Evolutionary conservation across 805 yeast species (phyloP).

Genomic region (Myxozyma mucilagina): DNA sequence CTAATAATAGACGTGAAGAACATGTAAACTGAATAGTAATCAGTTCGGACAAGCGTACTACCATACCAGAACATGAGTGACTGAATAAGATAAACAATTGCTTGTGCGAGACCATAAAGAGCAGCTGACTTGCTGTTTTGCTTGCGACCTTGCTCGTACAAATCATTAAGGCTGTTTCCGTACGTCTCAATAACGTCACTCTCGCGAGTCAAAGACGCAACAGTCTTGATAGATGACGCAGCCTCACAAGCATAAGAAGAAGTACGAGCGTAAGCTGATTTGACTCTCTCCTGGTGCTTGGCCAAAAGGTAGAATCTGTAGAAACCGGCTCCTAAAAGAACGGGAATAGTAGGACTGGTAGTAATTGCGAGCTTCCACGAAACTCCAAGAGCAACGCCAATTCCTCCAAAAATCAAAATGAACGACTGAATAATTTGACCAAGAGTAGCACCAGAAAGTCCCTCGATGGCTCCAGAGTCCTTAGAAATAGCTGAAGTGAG

Average conservation of each 20-base stretch:
- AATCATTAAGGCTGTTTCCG: slow-evolving; percentile 16
- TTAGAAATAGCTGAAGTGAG: slow-evolving; percentile 35
- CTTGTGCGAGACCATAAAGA: slow-evolving; percentile 24
- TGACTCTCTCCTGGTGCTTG: slow-evolving; percentile 41
- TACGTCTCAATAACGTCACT: slow-evolving; percentile 41
- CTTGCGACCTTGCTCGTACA: slow-evolving; percentile 14
- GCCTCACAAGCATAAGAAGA: slow-evolving; percentile 44
- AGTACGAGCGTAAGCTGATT: slow-evolving; percentile 39
- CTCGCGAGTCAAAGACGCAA: slow-evolving; percentile 46
- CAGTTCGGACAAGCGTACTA: slow-evolving; percentile 41
- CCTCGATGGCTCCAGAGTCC: slow-evolving; percentile 39
- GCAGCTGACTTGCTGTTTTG: slow-evolving; percentile 21
- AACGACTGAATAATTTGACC: slow-evolving; percentile 38
- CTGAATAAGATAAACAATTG: slow-evolving; percentile 41
- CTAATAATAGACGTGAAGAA: slow-evolving; percentile 45
- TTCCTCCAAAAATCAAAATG: slow-evolving; percentile 44
- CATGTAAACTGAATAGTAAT: slow-evolving; percentile 37
- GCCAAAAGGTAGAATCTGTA: slow-evolving; percentile 42
- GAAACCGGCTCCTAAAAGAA: slow-evolving; percentile 47
- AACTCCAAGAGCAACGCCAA: slow-evolving; percentile 44
- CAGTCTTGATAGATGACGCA: slow-evolving; percentile 46
- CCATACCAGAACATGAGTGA: slow-evolving; percentile 50
- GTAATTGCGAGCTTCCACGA: slow-evolving; percentile 47
- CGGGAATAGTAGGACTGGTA: slow-evolving; percentile 41
- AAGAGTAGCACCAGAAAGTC: slow-evolving; percentile 37